phyloP scores from a whole-genome alignment of 345 rosid species.

The Eucalyptus camaldulensis region DNA sequence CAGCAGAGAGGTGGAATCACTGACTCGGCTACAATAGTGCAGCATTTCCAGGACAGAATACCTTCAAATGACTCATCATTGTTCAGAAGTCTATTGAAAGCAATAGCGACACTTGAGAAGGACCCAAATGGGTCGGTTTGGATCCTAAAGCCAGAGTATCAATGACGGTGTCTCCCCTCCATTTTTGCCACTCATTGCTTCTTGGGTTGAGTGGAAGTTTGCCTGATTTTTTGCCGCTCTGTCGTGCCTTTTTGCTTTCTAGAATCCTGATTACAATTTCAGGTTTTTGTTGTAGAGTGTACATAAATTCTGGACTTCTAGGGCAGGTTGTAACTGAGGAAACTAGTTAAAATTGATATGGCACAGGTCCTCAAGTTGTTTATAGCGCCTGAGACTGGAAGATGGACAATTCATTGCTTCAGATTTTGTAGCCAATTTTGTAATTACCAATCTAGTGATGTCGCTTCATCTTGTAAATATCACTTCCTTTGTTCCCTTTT shows the following conservation, averaged over 20 bases:
- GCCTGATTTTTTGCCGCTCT: background rate
- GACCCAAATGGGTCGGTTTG: slow-evolving; percentile 45
- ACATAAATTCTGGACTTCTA: background rate
- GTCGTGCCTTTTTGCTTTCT: background rate
- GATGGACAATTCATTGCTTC: background rate
- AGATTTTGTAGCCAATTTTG: background rate
- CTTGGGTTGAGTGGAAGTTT: background rate
- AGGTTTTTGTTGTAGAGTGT: background rate
- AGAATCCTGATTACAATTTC: background rate
- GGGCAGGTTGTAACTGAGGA: background rate
- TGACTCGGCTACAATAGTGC: slow-evolving; percentile 53
- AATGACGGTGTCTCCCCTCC: background rate
- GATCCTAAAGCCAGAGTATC: slow-evolving; percentile 74
- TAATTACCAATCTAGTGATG: background rate
- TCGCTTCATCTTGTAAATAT: background rate
- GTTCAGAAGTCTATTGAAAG: slow-evolving; percentile 76
- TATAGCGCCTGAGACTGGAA: background rate
- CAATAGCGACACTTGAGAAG: slow-evolving; percentile 56
- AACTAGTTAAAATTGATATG: background rate
- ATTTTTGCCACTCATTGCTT: background rate
- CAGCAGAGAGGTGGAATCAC: slow-evolving; percentile 68
- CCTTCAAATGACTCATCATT: slow-evolving; percentile 34
- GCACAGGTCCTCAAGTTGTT: background rate
- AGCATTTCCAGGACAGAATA: slow-evolving; percentile 60
- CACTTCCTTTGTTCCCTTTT: background rate